Evolutionary conservation across 176 grass and related monocot genomes (phyloP).

Genomic region (Saccharum officinarum): DNA sequence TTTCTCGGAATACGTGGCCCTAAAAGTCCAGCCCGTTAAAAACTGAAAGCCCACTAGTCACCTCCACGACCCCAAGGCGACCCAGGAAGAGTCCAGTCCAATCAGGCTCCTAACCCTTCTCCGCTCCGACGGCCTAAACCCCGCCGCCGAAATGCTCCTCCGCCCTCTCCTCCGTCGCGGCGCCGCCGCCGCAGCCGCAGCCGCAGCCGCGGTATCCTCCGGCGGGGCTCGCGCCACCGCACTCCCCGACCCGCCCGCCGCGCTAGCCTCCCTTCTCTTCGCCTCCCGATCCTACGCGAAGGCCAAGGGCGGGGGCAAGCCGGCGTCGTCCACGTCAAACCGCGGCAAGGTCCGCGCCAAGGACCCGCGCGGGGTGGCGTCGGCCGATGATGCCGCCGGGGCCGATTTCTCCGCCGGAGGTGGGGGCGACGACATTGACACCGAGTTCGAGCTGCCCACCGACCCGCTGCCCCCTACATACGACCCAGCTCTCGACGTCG

Average conservation of each 20-base stretch:
- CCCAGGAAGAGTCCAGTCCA: conserved; percentile 6
- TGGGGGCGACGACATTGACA: conserved; percentile 49
- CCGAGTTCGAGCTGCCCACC: conserved; percentile 68
- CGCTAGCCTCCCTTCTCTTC: conserved; percentile 29
- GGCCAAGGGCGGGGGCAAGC: conserved; percentile 68
- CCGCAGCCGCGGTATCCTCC: neutral
- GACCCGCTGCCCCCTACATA: conserved; percentile 76
- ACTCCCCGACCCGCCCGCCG: neutral
- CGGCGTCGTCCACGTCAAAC: conserved; percentile 33
- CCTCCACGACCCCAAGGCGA: neutral
- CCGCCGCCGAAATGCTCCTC: conserved; percentile 60
- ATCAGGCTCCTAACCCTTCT: conserved; percentile 25
- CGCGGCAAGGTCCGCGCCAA: conserved; percentile 66
- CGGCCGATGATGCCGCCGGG: conserved; percentile 29
- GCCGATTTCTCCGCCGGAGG: conserved; percentile 10
- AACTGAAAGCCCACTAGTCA: neutral
- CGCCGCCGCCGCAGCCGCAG: conserved; percentile 32
- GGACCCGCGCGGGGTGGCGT: conserved; percentile 47
- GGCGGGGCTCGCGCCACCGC: conserved; percentile 17
- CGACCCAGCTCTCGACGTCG: conserved; percentile 76
- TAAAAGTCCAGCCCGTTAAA: neutral
- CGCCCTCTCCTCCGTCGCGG: conserved; percentile 55
- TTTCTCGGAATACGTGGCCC: neutral
- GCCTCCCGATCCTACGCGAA: conserved; percentile 67
- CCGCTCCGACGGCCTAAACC: conserved; percentile 37